Evolutionary conservation across 164 flowering plant genomes (phyloP), one percentile per base, ranked within the genome.

Genomic region (Chimonanthus praecox): DNA sequence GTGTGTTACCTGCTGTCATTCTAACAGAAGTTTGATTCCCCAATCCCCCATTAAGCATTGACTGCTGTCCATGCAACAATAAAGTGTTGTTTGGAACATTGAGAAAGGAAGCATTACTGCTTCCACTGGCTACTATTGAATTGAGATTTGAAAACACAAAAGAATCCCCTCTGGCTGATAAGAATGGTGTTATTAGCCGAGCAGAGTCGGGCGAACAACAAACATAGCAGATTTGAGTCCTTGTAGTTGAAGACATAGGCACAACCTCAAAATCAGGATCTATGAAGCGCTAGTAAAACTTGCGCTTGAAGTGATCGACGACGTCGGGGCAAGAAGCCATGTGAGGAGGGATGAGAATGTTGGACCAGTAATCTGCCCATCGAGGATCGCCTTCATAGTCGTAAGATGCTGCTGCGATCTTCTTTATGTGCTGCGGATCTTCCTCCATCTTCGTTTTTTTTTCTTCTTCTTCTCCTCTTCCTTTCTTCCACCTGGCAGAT

Each of bases 301-400:
- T 96, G 87, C 86, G 96, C 87, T 92, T 96, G 94, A 75, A 96
- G 86, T 96, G 92, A 68, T 83, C 84, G 68, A 88, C 79, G 50
- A 94, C 98, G 49, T 91, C 98, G 48, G 93, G 68, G 62, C 97
- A 89, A 70, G 99, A 87, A 33, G 92, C 88, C 97, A 89, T 83
- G 82, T 89, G 80, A 9, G 97, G 99, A 69, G 99, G 99, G 74
- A 94, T 92, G 75, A 94, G 91, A 68, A 96, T 82, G 82, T 96
- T 96, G 71, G 97, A 85, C 98, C 99, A 96, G 82, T 94, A 96
- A 62, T 91, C 98, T 5, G 93, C 89, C 98, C 98, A 96, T 84
- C 88, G 77, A 0, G 96, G 75, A 71, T 96, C 99, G 80, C 80
- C 87, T 64, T 94, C 98, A 84, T 96, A 96, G 67, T 94, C 99